Conservation (phyloP, 441 rosid genomes). For the Cnidoscolus chayamansa region DNA sequence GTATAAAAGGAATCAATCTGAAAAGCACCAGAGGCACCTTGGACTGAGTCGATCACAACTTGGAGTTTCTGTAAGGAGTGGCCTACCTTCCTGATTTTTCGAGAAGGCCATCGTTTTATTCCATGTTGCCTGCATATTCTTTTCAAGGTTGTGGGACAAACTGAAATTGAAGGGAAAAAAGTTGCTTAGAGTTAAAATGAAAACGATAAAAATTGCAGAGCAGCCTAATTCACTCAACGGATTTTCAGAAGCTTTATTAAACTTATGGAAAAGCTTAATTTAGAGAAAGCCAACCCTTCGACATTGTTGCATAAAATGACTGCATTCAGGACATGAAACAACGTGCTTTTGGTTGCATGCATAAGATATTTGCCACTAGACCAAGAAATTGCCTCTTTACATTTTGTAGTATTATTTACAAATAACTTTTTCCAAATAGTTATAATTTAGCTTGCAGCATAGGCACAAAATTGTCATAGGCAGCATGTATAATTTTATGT, state of each 20-base stretch:
- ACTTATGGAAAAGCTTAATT: background rate
- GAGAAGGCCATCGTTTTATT: constrained; percentile 88
- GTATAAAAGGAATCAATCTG: constrained; percentile 64
- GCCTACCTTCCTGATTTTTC: constrained; percentile 87
- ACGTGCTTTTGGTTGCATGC: background rate
- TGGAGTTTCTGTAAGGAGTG: constrained; percentile 84
- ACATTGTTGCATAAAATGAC: background rate
- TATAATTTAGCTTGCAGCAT: background rate
- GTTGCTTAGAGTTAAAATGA: constrained; percentile 7
- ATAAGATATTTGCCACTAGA: background rate
- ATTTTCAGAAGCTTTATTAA: too few relatives aligned
- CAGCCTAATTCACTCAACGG: background rate
- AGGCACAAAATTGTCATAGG: background rate
- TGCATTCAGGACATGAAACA: background rate
- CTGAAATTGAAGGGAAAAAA: constrained; percentile 43
- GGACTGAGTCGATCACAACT: constrained; percentile 69
- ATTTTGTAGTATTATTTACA: background rate
- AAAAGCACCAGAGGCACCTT: constrained; percentile 64
- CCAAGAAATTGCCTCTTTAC: background rate
- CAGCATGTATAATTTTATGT: background rate
- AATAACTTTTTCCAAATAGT: background rate
- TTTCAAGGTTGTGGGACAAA: constrained; percentile 95
- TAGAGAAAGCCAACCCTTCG: background rate
- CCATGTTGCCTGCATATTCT: constrained; percentile 91
- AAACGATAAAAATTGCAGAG: background rate